Conservation (phyloP, 768 basidiomycete genomes). For the Suillus clintonianus region DNA sequence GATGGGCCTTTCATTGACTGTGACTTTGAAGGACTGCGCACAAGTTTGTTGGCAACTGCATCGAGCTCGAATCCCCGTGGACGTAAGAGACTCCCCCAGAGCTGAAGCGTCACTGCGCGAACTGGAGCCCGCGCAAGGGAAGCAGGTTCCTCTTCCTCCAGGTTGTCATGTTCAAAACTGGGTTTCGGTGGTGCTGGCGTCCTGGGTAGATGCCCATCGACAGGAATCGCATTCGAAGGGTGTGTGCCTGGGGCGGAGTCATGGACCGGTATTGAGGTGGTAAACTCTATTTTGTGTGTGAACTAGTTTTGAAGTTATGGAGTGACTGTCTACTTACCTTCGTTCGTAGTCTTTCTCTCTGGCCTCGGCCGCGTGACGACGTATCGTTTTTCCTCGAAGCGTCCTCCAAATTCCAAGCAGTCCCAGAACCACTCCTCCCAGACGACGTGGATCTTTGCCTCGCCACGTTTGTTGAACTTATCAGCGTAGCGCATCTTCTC, state of each 20-base stretch:
- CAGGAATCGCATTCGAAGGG: constrained; percentile 12
- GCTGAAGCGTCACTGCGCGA: constrained; percentile 54
- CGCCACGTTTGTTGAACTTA: constrained; percentile 68
- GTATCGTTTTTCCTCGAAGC: constrained; percentile 66
- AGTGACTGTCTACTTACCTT: constrained; percentile 17
- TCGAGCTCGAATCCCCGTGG: constrained; percentile 67
- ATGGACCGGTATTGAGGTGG: constrained; percentile 13
- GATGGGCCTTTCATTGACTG: constrained; percentile 23
- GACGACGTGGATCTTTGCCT: constrained; percentile 74
- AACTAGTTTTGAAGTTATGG: not conserved
- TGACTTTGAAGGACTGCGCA: constrained; percentile 61
- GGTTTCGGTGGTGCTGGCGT: constrained; percentile 23
- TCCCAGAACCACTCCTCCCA: constrained; percentile 99
- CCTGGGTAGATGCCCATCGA: constrained; percentile 13
- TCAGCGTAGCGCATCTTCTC: constrained; percentile 81
- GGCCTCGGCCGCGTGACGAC: constrained; percentile 61
- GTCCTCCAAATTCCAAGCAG: constrained; percentile 71
- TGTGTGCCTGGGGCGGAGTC: constrained; percentile 16
- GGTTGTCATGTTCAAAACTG: constrained; percentile 21
- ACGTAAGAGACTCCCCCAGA: constrained; percentile 72
- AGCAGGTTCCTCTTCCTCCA: constrained; percentile 60
- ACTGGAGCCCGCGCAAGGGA: constrained; percentile 56
- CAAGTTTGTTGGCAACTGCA: constrained; percentile 45
- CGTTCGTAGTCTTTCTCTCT: constrained; percentile 42
- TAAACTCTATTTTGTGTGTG: not conserved